Base-by-base conservation (phyloP, 768 basidiomycete species). In the Paxillus involutus region DNA sequence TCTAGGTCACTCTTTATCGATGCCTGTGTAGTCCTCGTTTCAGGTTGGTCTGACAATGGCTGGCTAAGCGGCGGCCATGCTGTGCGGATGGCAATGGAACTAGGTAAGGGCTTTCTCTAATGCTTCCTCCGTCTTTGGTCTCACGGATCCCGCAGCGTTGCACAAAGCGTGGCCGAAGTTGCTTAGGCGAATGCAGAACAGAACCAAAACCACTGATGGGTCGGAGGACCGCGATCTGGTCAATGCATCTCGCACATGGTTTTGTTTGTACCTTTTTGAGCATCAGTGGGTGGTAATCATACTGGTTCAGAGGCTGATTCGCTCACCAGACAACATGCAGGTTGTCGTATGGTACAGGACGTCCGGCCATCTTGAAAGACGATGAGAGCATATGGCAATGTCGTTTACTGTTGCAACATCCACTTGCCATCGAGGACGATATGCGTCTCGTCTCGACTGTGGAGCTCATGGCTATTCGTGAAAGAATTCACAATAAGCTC, bases 41-140 rank as follows among this genome's bases (percentile, higher is more conserved):
- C 94, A 35, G 93, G 94, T 6, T 98, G 93, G 89, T 94, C 91
- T 16, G 92, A 95, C 60, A 92, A 92, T 62, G 92, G 92, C n/a
- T 95, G 94, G 94, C 70, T 97, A 35, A 93, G 89, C 60, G 91
- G 92, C 10, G 94, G 91, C 10, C 95, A 97, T 72, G 95, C 95
- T n/a, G 93, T 97, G 9, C 82, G 94, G 47, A 94, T 98, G 91
- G 94, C 92, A 39, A 85, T 97, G 79, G 95, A 98, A 66, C 76
- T 95, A 49, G 93, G 91, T 91, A 65, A 68, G 85, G 71, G 49
- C 24, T 9, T 33, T 57, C 30, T 58, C 36, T 51, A 14, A 26
- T 43, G 13, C 43, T 46, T 50, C 11, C 30, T 8, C 42, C 29
- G 11, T 37, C 39, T 44, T 49, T 11, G 0, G 39, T 36, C 61